Evolutionary conservation across 2,329 filamentous ascomycete genomes (phyloP).

Genomic region (Tricladium varicosporioides): DNA sequence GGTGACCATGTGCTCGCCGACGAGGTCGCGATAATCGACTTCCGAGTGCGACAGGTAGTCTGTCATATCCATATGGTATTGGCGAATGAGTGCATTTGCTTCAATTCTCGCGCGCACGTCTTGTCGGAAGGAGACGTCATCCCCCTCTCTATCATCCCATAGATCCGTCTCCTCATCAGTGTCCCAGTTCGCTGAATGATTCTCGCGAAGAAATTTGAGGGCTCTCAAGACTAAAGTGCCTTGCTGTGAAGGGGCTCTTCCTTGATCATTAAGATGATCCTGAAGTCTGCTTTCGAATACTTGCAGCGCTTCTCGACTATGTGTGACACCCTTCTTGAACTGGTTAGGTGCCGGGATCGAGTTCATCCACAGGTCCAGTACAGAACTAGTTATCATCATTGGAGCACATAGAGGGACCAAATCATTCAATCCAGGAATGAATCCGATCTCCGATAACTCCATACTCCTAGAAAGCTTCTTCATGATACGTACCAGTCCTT

Average conservation of each 20-base stretch:
- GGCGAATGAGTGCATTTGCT: background rate
- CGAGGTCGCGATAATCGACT: conserved; percentile 6
- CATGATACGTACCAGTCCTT: too few relatives aligned
- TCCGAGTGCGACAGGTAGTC: conserved; percentile 4
- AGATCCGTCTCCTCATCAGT: background rate
- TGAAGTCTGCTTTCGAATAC: conserved; percentile 8
- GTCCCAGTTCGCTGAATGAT: background rate
- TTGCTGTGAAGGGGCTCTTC: too few relatives aligned
- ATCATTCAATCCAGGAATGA: conserved; percentile 17
- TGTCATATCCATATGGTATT: conserved; percentile 10
- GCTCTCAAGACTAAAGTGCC: too few relatives aligned
- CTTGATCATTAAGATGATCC: background rate
- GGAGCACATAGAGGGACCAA: conserved; percentile 12
- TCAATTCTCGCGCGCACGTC: background rate
- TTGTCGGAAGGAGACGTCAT: background rate
- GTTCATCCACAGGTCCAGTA: background rate
- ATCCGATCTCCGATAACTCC: background rate
- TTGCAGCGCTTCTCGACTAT: conserved; percentile 4
- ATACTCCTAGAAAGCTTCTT: too few relatives aligned
- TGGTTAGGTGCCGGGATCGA: conserved; percentile 14
- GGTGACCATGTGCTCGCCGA: background rate
- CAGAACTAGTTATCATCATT: background rate
- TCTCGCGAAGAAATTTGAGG: too few relatives aligned
- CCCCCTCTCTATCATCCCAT: conserved; percentile 3
- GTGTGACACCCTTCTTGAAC: conserved; percentile 10